A percentile compares a stretch with the other conserved stretches of the same genome.
These are phyloP conservation scores for Monilinia laxa DNA, from an alignment of 2,329 filamentous ascomycete genomes.

Conservation along the genomic window DNA sequence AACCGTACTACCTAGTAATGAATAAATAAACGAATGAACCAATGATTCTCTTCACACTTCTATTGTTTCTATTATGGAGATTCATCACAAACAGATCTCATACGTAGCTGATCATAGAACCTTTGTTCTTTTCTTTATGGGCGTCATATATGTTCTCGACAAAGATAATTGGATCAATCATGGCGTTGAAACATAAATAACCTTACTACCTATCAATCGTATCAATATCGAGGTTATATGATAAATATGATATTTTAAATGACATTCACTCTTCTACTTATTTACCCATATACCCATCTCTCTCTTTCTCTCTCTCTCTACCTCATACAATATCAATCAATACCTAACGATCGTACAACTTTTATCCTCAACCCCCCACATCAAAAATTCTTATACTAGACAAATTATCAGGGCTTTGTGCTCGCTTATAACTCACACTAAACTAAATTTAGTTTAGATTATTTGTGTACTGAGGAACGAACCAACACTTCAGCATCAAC, in stretches of 20 bases:
- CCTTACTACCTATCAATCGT: background rate
- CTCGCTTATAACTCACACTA: conserved; percentile 22
- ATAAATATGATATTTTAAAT: background rate
- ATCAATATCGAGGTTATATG: background rate
- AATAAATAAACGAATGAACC: background rate
- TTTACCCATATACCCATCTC: no score
- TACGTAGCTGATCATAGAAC: background rate
- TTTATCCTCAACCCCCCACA: background rate
- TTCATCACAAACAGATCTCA: background rate
- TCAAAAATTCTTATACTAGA: background rate
- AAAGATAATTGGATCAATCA: conserved; percentile 15
- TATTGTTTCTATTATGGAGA: background rate
- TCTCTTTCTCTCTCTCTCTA: no score
- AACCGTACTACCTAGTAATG: background rate
- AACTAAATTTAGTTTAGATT: conserved; percentile 21
- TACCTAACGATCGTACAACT: background rate
- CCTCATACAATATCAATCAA: background rate
- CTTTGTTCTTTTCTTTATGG: no score
- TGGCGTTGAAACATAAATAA: background rate
- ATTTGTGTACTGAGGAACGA: conserved; percentile 22
- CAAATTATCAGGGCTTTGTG: background rate
- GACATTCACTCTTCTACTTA: background rate
- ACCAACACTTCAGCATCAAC: conserved; percentile 23
- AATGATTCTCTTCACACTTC: background rate
- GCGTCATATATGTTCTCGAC: no score